A percentile compares a stretch with the other conserved stretches of the same genome.
Evolutionary conservation across 2,329 filamentous ascomycete species (phyloP).

Genomic region (Nothophoma quercina): DNA sequence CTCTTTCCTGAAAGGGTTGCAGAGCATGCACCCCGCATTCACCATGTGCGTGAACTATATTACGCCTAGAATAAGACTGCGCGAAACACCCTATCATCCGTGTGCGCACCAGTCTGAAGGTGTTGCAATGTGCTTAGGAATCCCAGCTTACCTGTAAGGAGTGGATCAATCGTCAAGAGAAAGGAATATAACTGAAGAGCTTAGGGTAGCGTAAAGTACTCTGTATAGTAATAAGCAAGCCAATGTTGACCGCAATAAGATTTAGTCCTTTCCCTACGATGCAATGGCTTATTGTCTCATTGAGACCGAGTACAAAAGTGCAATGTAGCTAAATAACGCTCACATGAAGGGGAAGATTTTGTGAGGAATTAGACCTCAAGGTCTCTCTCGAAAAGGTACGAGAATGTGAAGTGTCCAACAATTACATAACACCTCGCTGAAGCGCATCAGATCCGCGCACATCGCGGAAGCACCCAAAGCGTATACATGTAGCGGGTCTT

Average conservation of each 20-base stretch:
- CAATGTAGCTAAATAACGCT: conserved; percentile 19
- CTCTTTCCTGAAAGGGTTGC: conserved; percentile 7
- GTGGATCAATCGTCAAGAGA: too few relatives aligned
- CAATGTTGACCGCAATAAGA: background rate
- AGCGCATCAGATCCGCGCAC: conserved; percentile 6
- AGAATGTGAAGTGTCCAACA: conserved; percentile 10
- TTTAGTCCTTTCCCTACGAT: conserved; percentile 9
- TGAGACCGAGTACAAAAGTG: conserved; percentile 5
- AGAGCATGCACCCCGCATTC: conserved; percentile 11
- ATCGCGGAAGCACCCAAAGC: conserved; percentile 10
- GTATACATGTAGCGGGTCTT: conserved; percentile 14
- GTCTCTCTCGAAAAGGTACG: background rate
- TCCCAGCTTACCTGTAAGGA: background rate
- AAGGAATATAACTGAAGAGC: too few relatives aligned
- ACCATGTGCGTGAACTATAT: conserved; percentile 3
- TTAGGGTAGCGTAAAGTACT: too few relatives aligned
- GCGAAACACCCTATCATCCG: background rate
- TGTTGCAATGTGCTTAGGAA: background rate
- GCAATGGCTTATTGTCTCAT: conserved; percentile 4
- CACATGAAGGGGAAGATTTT: conserved; percentile 12
- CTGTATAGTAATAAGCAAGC: background rate
- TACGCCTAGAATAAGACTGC: background rate
- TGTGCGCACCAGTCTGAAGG: background rate
- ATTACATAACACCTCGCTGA: conserved; percentile 22
- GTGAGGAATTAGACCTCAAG: background rate